Base-by-base conservation (phyloP, 805 yeast species). In the Priceomyces carsonii region DNA sequence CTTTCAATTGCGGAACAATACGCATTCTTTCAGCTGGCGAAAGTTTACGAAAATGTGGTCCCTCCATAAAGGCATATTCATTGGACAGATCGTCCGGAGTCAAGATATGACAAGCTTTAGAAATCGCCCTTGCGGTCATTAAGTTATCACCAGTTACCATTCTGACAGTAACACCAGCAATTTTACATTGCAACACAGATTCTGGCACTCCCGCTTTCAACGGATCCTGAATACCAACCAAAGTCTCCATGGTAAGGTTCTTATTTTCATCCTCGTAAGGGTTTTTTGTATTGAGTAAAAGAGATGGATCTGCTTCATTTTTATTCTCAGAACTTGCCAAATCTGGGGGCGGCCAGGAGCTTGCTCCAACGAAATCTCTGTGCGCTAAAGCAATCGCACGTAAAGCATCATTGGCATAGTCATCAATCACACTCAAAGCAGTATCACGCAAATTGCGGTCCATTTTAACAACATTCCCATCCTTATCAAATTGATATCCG, bases 141-240 rank as follows among this genome's bases (percentile, higher is more conserved):
- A 91, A 59, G 55, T 91, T 91, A 60, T 93, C 99, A 60, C 99
- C 99, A 14, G 99, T 93, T 29, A 93, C 97, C 99, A 93, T 93
- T 48, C 96, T 75, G 13, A 93, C 98, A 16, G 84, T 77, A 16
- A 93, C 98, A 39, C 99, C 98, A 1, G 99, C 98, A 21, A 69
- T 69, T 48, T 79, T 81, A 65, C 99, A 93, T 53, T 84, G 83
- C 25, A 71, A 69, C 18, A 93, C 96, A 1, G 99, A 95, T 27
- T 82, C 80, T n/a, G 79, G 73, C 7, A 93, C 98, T 43, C 96
- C 97, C 4, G 75, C 76, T 50, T 97, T 81, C 40, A 93, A 71
- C 0, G 99, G 99, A 64, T 93, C 99, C 65, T 88, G 91, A 51
- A 93, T 87, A 44, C 98, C 99, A 26, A 90, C 89, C 26, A 91